Evolutionary conservation across 2,329 filamentous ascomycete species (phyloP), one percentile per base, ranked within the genome.

Genomic region (Elsinoe batatas): DNA sequence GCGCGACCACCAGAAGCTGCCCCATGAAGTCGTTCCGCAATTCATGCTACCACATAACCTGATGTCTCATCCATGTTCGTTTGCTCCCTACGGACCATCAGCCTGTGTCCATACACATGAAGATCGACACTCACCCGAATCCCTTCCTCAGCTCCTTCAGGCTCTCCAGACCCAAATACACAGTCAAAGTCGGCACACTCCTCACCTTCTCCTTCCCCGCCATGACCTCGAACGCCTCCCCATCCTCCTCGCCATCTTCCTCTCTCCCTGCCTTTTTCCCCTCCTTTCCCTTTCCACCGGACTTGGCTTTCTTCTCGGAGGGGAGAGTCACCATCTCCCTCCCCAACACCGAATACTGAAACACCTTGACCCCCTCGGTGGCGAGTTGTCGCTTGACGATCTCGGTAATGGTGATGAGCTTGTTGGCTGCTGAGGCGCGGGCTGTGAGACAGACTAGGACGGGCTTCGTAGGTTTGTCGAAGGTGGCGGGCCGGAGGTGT

Each of bases 321-420:
- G 44, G 63, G 58, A 67, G 58, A 18, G 60, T 62, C 10, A 59
- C 57, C 55, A 63, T 58, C 47, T 64, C 61, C 15, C 61, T 62
- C 8, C 51, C 60, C 59, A 61, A 56, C 2, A 64, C 63, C 36
- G 55, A 67, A 56, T 71, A 71, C 54, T 71, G 67, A 60, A 56
- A 80, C 62, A 58, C 75, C 63, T 50, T 74, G 74, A 59, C 75
- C 71, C 20, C 77, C 64, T 60, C 36, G 13, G 68, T 69, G 42
- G 64, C 61, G 13, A 69, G 64, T 13, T 71, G 56, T 65, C 69
- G 64, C 58, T 71, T 71, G n/a, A 64, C 65, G 37, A 86, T 82
- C 68, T 89, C 85, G 43, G 77, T 76, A 44, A 88, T 77, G 3
- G 79, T 84, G 62, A 88, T 79, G 63, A 88, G 73, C 68, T 89